Percentiles rank a stretch among this genome's conserved stretches.
Evolutionary conservation across 495 filamentous ascomycete genomes (phyloP).

Genomic region (Aspergillus nanangensis): DNA sequence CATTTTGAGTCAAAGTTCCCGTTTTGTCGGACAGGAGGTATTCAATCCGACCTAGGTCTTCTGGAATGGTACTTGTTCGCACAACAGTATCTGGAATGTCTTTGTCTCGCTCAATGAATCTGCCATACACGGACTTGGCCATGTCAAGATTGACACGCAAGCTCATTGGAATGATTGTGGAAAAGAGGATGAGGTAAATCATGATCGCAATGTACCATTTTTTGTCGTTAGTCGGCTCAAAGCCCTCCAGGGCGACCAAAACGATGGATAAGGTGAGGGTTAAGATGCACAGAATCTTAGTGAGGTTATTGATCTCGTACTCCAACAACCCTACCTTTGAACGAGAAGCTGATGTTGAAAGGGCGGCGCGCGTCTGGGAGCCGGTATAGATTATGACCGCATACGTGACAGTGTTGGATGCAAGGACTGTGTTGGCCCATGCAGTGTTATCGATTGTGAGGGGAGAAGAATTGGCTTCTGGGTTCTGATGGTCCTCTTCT

Average conservation of each 20-base stretch:
- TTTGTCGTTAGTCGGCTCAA: slow-evolving; percentile 59
- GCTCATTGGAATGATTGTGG: slow-evolving; percentile 96
- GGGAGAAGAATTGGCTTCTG: slow-evolving; percentile 53
- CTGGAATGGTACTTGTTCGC: slow-evolving; percentile 93
- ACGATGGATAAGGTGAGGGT: slow-evolving; percentile 82
- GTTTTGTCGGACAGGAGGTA: slow-evolving; percentile 98
- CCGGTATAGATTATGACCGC: slow-evolving; percentile 94
- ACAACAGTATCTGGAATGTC: slow-evolving; percentile 91
- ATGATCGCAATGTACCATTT: slow-evolving; percentile 93
- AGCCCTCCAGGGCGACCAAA: slow-evolving; percentile 83
- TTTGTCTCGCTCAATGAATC: slow-evolving; percentile 87
- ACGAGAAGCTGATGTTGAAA: slow-evolving; percentile 86
- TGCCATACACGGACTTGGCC: slow-evolving; percentile 93
- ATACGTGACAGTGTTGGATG: slow-evolving; percentile 80
- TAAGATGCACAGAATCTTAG: slow-evolving; percentile 89
- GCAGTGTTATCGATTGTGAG: slow-evolving; percentile 96
- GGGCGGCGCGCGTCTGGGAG: slow-evolving; percentile 85
- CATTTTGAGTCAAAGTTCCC: slow-evolving; percentile 93
- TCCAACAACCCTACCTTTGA: slow-evolving; percentile 93
- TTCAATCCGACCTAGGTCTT: slow-evolving; percentile 93
- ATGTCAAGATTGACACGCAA: slow-evolving; percentile 94
- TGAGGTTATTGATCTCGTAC: slow-evolving; percentile 96
- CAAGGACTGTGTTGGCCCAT: slow-evolving; percentile 97
- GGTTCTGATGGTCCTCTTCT: slow-evolving; percentile 16
- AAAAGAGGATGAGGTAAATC: slow-evolving; percentile 96